Base-by-base conservation (phyloP, 768 basidiomycete species). In the Pholiota microspora region DNA sequence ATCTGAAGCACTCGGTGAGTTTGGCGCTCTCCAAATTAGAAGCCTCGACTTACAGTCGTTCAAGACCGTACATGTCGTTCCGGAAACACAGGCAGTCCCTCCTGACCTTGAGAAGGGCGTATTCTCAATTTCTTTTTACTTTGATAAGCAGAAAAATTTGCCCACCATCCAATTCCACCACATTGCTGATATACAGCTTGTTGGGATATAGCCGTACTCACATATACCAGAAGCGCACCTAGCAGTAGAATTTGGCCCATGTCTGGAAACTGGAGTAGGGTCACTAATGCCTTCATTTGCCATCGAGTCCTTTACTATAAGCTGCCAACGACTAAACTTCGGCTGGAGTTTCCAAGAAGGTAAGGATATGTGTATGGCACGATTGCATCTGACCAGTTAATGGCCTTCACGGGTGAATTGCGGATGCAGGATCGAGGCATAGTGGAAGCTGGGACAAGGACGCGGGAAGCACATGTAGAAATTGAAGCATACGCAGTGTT, bases 81-180 rank as follows among this genome's bases (percentile, higher is more conserved):
- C 76, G 31, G 72, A 67, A 47, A 70, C 73, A 61, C 81, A 83
- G 23, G 74, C 74, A 13, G 80, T 81, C 4, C 69, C 71, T 12
- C 80, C 80, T 25, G 72, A 72, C 80, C 79, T 81, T 45, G 12
- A 52, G 27, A 6, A 40, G 10, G 10, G 28, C 6, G 16, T 53
- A 34, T 3, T 8, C 28, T 42, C 16, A 42, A 23, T 38, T 13
- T 25, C 18, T 48, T 7, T 9, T 36, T 21, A 29, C 31, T 13
- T 28, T 18, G 32, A 23, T 35, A n/a, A 23, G 15, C 13, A 31
- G 7, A 27, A n/a, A 23, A 8, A 12, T 3, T 38, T 5, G 61
- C 71, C 57, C 60, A 77, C 79, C 80, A 80, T 68, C 76, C 77
- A 28, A 69, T 75, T 21, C 80, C 79, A 36, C 79, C 80, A 53